Percentiles rank a stretch among this genome's conserved stretches.
phyloP scores from a whole-genome alignment of 73 alveolate genomes.

The Paramecium octaurelia region DNA sequence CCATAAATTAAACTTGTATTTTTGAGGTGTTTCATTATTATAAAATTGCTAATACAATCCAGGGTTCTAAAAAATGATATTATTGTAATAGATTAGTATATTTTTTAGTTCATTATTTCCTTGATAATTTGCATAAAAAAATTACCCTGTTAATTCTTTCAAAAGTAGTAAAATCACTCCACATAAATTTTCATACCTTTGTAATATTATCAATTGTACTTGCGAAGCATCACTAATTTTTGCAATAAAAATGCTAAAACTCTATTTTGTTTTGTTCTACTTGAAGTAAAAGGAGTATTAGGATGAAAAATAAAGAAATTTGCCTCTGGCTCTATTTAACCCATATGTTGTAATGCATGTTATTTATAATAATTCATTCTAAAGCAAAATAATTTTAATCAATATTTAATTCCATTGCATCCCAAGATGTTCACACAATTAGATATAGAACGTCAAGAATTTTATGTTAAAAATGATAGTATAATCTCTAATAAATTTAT shows the following conservation, averaged over 20 bases:
- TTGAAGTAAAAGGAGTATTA: not conserved
- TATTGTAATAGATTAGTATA: not conserved
- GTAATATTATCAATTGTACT: not conserved
- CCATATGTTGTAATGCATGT: constrained; percentile 14
- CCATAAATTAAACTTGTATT: not conserved
- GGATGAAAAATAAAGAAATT: not conserved
- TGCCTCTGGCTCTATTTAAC: not conserved
- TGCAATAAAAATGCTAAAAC: not conserved
- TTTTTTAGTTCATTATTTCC: not conserved
- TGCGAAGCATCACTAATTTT: not conserved
- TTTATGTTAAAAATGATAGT: not conserved
- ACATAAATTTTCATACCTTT: not conserved
- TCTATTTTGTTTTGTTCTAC: constrained; percentile 5
- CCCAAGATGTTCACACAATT: not conserved
- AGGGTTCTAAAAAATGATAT: not conserved
- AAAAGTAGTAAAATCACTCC: not conserved
- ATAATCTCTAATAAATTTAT: not conserved
- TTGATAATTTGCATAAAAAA: not conserved
- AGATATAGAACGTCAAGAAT: too few relatives aligned
- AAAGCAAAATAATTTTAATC: not conserved
- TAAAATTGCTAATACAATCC: not conserved
- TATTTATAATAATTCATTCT: not conserved
- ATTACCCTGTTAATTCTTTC: not conserved
- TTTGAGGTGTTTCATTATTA: not conserved
- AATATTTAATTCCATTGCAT: too few relatives aligned